Evolutionary conservation across 352 stramenopile genomes (phyloP).

Genomic region (Globisporangium iwayamae): DNA sequence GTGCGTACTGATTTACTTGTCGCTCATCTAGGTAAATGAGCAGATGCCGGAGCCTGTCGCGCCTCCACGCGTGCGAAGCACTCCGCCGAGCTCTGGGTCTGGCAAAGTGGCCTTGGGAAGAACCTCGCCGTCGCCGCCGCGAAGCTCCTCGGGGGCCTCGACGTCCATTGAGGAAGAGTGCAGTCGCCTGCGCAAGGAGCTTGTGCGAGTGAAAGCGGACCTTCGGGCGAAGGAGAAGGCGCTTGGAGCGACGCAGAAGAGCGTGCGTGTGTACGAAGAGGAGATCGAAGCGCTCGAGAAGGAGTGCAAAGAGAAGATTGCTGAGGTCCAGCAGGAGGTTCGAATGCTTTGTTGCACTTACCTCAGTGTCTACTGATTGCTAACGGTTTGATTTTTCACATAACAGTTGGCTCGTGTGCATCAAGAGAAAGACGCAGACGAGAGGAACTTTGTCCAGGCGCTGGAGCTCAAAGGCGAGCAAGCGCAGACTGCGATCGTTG

Average conservation of each 20-base stretch:
- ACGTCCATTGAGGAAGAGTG: slow-evolving; percentile 25
- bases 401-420: slow-evolving; percentile 38
- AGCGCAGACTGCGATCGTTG: slow-evolving; percentile 35
- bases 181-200: slow-evolving; percentile 48
- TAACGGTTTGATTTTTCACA: background rate
- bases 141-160: slow-evolving; percentile 12
- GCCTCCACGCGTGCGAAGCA: slow-evolving; percentile 6
- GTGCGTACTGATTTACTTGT: background rate
- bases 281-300: slow-evolving; percentile 73
- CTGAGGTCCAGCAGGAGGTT: slow-evolving; percentile 58
- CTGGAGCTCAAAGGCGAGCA: slow-evolving; percentile 74
- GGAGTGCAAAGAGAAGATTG: slow-evolving; percentile 70
- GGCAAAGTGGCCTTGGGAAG: slow-evolving; percentile 23
- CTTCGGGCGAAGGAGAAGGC: slow-evolving; percentile 62
- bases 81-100: slow-evolving; percentile 27
- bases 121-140: slow-evolving; percentile 21
- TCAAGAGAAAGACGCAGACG: slow-evolving; percentile 61
- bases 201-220: slow-evolving; percentile 44
- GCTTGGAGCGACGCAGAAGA: slow-evolving; percentile 50
- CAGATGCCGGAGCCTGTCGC: background rate
- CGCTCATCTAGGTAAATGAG: background rate
- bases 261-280: slow-evolving; percentile 62
- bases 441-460: slow-evolving; percentile 70
- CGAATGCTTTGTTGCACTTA: background rate
- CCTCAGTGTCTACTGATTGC: background rate